These are phyloP conservation scores for Dictyostelium firmibasis DNA, from an alignment of 78 protist species.

Conservation along the genomic window DNA sequence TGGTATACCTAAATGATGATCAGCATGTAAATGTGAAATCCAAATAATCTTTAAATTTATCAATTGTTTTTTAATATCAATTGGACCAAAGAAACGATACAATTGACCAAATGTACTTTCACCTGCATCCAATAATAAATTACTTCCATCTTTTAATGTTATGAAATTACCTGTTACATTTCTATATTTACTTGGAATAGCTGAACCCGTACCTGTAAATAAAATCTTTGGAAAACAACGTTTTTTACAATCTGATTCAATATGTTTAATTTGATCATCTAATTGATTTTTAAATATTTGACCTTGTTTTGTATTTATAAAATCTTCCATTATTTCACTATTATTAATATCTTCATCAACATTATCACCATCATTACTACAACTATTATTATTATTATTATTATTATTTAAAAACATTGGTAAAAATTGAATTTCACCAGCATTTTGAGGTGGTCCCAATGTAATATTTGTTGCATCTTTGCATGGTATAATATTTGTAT, in stretches of 20 bases:
- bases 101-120: conserved; percentile 96
- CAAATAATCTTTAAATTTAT: conserved; percentile 69
- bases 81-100: conserved; percentile 80
- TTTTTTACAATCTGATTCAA: background rate
- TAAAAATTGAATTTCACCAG: conserved; percentile 7
- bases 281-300: background rate
- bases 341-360: background rate
- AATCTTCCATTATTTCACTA: background rate
- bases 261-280: background rate
- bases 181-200: conserved; percentile 93
- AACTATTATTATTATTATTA: background rate
- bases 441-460: conserved; percentile 16
- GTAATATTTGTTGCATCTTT: conserved; percentile 5
- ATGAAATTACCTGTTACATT: conserved; percentile 85
- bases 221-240: conserved; percentile 22
- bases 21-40: conserved; percentile 98
- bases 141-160: background rate
- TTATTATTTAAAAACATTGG: background rate
- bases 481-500: conserved; percentile 11
- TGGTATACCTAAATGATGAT: conserved; percentile 96
- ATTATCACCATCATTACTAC: background rate
- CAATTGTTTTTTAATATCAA: conserved; percentile 10
- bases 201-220: conserved; percentile 97
- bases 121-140: conserved; percentile 92
- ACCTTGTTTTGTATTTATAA: conserved; percentile 11